Conservation (phyloP, 805 yeast genomes). For the Candida sakaeoensis region DNA sequence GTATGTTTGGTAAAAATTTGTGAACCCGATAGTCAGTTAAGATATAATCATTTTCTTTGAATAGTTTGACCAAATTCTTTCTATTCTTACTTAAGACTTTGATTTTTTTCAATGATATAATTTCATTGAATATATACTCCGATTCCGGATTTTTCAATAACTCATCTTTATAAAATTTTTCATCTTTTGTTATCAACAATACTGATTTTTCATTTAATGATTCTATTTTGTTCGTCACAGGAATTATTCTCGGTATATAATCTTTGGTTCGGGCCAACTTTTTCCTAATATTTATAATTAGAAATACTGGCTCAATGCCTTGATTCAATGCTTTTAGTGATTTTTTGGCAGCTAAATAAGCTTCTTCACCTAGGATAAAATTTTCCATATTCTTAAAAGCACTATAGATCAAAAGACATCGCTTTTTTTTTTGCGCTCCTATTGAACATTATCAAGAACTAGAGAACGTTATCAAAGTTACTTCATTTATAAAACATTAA, state of each 20-base stretch:
- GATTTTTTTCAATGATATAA: conserved; percentile 56
- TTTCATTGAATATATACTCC: conserved; percentile 57
- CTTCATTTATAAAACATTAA: too few species aligned
- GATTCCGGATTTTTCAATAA: conserved; percentile 52
- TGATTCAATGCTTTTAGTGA: conserved; percentile 17
- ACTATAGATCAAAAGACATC: conserved; percentile 3
- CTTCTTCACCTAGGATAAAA: conserved; percentile 18
- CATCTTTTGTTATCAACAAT: conserved; percentile 67
- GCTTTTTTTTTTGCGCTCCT: too few species aligned
- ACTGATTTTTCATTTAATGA: conserved; percentile 48
- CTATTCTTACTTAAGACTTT: conserved; percentile 43
- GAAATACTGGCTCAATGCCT: conserved; percentile 14
- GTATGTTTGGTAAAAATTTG: conserved; percentile 51
- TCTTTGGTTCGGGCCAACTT: conserved; percentile 29
- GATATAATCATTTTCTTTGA: conserved; percentile 61
- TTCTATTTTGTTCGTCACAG: conserved; percentile 50
- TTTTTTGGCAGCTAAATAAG: conserved; percentile 13
- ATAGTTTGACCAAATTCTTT: conserved; percentile 45
- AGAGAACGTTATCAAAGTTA: too few species aligned
- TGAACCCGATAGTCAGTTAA: conserved; percentile 69
- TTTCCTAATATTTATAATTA: conserved; percentile 32
- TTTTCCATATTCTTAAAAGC: conserved; percentile 2
- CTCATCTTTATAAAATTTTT: conserved; percentile 49
- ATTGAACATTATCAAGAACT: too few species aligned
- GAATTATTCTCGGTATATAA: conserved; percentile 43